Evolutionary conservation across 768 basidiomycete genomes (phyloP).

Genomic region (Trametes cinnabarina): DNA sequence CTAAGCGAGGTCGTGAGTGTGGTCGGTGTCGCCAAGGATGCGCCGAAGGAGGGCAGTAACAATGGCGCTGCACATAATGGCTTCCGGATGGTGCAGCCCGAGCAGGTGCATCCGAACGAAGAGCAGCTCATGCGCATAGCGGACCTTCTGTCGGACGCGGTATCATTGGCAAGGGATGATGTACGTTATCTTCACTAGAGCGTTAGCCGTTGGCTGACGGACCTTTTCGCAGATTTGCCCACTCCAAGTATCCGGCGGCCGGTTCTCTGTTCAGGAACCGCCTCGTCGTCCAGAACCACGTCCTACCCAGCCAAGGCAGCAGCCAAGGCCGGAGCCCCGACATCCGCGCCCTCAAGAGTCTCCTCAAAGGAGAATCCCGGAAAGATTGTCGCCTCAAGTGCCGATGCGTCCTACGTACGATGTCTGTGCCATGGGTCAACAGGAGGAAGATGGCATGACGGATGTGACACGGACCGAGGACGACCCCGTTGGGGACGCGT

Average conservation of each 20-base stretch:
- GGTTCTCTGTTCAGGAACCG: not conserved
- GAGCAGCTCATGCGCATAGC: slow-evolving; percentile 93
- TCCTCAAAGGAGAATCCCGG: not conserved
- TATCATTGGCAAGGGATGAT: slow-evolving; percentile 53
- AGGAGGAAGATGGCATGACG: slow-evolving; percentile 59
- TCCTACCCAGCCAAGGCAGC: not conserved
- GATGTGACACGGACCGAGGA: slow-evolving; percentile 75
- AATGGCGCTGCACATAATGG: not conserved
- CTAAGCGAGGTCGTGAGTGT: slow-evolving; percentile 31
- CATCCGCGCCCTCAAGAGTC: not conserved
- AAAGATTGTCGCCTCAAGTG: slow-evolving; percentile 21
- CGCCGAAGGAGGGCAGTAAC: not conserved
- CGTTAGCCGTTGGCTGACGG: not conserved
- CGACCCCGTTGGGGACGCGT: slow-evolving; percentile 73
- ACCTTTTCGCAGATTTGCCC: slow-evolving; percentile 25
- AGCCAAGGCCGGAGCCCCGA: not conserved
- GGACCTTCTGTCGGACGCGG: slow-evolving; percentile 77
- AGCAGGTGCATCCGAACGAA: slow-evolving; percentile 82
- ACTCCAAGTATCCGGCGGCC: slow-evolving; percentile 16
- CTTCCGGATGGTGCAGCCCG: slow-evolving; percentile 14
- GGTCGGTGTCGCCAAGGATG: not conserved
- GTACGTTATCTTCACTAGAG: slow-evolving; percentile 37
- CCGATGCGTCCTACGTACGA: slow-evolving; percentile 23
- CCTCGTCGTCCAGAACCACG: not conserved
- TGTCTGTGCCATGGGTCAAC: slow-evolving; percentile 23